Conservation (phyloP, 129 eudicot species). For the Escallonia rubra region DNA sequence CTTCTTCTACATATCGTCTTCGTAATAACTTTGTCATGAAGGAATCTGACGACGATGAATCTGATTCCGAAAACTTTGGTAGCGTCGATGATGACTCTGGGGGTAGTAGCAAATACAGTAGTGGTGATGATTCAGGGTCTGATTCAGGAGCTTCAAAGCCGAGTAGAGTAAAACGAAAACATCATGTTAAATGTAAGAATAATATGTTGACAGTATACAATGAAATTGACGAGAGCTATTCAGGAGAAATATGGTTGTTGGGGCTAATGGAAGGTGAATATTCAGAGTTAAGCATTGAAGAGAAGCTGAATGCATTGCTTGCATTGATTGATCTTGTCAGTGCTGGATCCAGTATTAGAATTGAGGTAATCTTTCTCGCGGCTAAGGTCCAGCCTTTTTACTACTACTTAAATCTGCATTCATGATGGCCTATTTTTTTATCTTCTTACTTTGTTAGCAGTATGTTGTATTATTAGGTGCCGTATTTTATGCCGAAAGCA, state of each 20-base stretch:
- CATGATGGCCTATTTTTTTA: background rate
- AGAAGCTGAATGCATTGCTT: conserved; percentile 68
- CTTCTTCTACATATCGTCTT: conserved; percentile 65
- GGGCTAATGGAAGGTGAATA: conserved; percentile 91
- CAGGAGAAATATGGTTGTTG: conserved; percentile 87
- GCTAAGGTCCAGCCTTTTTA: too few species aligned
- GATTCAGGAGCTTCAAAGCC: conserved; percentile 32
- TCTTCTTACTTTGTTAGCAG: too few species aligned
- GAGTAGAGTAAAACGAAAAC: conserved; percentile 18
- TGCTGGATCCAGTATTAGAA: conserved; percentile 64
- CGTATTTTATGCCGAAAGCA: too few species aligned
- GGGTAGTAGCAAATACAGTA: conserved; percentile 28
- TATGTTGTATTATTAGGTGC: too few species aligned
- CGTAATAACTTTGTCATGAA: conserved; percentile 41
- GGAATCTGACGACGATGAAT: conserved; percentile 50
- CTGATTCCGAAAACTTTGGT: conserved; percentile 70
- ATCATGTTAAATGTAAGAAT: conserved; percentile 18
- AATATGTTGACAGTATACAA: conserved; percentile 25
- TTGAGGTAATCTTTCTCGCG: conserved; percentile 47
- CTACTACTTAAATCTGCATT: background rate
- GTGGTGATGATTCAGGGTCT: conserved; percentile 39
- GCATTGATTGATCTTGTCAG: conserved; percentile 75
- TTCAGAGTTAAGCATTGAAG: conserved; percentile 79
- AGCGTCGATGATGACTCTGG: conserved; percentile 67
- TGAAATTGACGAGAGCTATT: conserved; percentile 91